Evolutionary conservation across 1,284 basidiomycete species (phyloP), one percentile per base, ranked within the genome.

Genomic region (Neolentinus lepideus): DNA sequence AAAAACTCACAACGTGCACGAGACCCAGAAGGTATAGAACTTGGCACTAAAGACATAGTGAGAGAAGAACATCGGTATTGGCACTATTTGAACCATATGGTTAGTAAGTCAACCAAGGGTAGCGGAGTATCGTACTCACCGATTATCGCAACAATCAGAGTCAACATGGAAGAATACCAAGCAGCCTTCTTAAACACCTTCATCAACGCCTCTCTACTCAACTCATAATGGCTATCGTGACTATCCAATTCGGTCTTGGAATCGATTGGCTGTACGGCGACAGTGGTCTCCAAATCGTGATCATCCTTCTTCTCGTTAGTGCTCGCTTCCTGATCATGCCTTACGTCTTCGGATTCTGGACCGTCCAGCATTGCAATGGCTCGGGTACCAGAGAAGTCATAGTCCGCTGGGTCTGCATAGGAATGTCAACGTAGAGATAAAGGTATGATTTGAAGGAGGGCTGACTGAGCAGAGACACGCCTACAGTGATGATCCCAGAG

Each of bases 1-100:
- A 22, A 53, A n/a, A 25, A 50, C 70, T 59, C 57, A 78, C 76
- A 80, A 77, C 19, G 74, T 72, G 33, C 75, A 72, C 1, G 73
- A 72, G 33, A 76, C 69, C 79, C 79, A 81, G 61, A 77, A 77
- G n/a, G 66, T 71, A 62, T 74, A 80, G 63, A 80, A 81, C 19
- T 60, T 61, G 52, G 69, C 65, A 57, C 74, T 77, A 60, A 79
- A 80, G 3, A 81, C 65, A 58, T 80, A 81, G 56, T 73, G 71
- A 31, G 74, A 73, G 65, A 78, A 78, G 63, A 78, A 79, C 74
- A 80, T 75, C 3, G 79, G 78, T 4, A 81, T 60, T 0, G 79
- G 79, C 0, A 79, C 74, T 76, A 24, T 27, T 35, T n/a, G n/a
- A n/a, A n/a, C 12, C 43, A 52, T 33, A 56, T 54, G 53, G 22